phyloP scores from a whole-genome alignment of 2,329 filamentous ascomycete species.

The Cercospora zeina region DNA sequence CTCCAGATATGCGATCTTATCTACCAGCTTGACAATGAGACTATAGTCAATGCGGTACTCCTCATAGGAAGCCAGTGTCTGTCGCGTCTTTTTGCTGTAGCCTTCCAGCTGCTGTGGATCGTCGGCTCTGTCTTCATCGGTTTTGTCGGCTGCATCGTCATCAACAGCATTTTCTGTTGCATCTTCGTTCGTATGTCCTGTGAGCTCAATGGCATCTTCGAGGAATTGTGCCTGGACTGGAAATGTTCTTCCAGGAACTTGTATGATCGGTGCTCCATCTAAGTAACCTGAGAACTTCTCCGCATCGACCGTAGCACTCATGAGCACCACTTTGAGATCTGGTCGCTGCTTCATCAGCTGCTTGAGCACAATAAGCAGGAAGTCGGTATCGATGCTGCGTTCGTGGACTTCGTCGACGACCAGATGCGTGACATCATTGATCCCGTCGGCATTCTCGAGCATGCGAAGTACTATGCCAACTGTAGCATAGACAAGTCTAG shows the following conservation, averaged over 20 bases:
- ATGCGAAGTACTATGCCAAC: slow-evolving; percentile 95
- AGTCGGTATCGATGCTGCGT: slow-evolving; percentile 93
- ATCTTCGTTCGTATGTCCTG: slow-evolving; percentile 68
- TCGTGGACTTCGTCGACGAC: slow-evolving; percentile 98
- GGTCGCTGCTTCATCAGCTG: slow-evolving; percentile 73
- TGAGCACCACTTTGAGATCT: slow-evolving; percentile 88
- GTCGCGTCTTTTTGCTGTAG: slow-evolving; percentile 75
- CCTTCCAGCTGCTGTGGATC: slow-evolving; percentile 65
- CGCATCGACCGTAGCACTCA: slow-evolving; percentile 96
- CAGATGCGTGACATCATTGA: slow-evolving; percentile 87
- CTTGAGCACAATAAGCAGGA: slow-evolving; percentile 86
- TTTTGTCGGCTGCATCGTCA: slow-evolving; percentile 48
- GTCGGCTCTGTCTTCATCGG: slow-evolving; percentile 44
- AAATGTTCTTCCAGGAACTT: slow-evolving; percentile 89
- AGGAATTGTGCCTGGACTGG: slow-evolving; percentile 85
- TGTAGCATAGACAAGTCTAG: slow-evolving; percentile 83
- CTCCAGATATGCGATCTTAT: slow-evolving; percentile 69
- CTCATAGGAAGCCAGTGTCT: slow-evolving; percentile 74
- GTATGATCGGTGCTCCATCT: slow-evolving; percentile 78
- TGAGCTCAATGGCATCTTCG: slow-evolving; percentile 88
- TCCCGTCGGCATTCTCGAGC: slow-evolving; percentile 83
- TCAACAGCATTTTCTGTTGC: slow-evolving; percentile 53
- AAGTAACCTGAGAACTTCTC: slow-evolving; percentile 88
- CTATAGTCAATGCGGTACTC: slow-evolving; percentile 92
- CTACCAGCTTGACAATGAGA: slow-evolving; percentile 76